Conservation (phyloP, 371 early-diverging fungal species). For the Mortierella sp. region DNA sequence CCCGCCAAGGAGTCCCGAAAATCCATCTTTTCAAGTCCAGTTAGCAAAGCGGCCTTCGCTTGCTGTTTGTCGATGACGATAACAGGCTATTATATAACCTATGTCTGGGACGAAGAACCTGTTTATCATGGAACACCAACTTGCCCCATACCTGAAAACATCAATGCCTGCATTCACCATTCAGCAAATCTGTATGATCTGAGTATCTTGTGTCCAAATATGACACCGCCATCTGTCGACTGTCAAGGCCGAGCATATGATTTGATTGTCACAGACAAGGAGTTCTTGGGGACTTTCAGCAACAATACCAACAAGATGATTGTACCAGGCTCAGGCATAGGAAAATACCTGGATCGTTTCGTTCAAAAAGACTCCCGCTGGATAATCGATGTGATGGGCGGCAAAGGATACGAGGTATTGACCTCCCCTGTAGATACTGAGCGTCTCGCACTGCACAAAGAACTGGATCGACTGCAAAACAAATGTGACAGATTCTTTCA, state of each 20-base stretch:
- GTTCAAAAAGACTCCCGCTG: conserved; percentile 27
- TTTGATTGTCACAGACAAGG: background rate
- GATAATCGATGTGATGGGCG: conserved; percentile 18
- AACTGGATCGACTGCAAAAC: conserved; percentile 23
- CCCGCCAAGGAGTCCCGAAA: no score
- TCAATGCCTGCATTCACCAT: background rate
- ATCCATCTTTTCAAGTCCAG: no score
- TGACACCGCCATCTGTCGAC: no score
- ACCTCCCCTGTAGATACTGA: conserved; percentile 8
- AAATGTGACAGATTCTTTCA: conserved; percentile 22
- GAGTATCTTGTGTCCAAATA: no score
- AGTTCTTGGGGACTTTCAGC: background rate
- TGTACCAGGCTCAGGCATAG: conserved; percentile 8
- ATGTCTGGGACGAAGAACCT: no score
- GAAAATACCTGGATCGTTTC: conserved; percentile 6
- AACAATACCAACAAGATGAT: background rate
- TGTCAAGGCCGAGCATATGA: no score
- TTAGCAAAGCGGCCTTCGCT: no score
- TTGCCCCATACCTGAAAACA: no score
- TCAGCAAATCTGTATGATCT: no score
- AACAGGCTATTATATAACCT: no score
- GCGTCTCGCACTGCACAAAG: background rate
- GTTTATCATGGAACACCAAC: no score
- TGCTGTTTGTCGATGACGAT: no score
- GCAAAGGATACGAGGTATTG: conserved; percentile 16